Evolutionary conservation across 148 eudicot species (phyloP).

Genomic region (Vaccinium macrocarpon): DNA sequence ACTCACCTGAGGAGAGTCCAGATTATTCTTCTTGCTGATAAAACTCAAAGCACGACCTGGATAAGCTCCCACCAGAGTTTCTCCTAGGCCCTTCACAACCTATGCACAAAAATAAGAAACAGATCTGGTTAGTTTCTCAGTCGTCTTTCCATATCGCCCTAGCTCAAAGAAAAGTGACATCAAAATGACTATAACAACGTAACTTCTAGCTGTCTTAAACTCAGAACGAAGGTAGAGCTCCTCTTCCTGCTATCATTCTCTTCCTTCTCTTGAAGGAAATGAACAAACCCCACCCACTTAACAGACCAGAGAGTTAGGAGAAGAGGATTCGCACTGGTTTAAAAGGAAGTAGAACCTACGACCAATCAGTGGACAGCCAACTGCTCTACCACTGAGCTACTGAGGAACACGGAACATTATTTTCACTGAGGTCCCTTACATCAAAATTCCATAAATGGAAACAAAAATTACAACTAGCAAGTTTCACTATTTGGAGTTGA

Average conservation of each 20-base stretch:
- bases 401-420: too few species aligned
- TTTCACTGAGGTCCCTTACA: background rate
- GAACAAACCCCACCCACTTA: background rate
- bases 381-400: too few species aligned
- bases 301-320: background rate
- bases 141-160: too few species aligned
- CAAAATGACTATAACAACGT: too few species aligned
- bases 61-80: conserved; percentile 96
- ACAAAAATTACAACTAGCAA: background rate
- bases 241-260: too few species aligned
- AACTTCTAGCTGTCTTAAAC: too few species aligned
- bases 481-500: background rate
- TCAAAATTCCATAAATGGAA: background rate
- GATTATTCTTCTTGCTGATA: conserved; percentile 69
- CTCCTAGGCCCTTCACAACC: conserved; percentile 98
- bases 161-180: too few species aligned
- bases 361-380: too few species aligned
- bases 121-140: too few species aligned
- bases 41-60: conserved; percentile 93
- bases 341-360: background rate
- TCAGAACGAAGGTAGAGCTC: too few species aligned
- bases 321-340: background rate
- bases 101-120: conserved; percentile 22
- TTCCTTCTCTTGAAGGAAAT: too few species aligned
- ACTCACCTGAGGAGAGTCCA: conserved; percentile 70